Evolutionary conservation across 371 early-diverging fungal genomes (phyloP), one percentile per base, ranked within the genome.

Genomic region (Apophysomyces sp.): DNA sequence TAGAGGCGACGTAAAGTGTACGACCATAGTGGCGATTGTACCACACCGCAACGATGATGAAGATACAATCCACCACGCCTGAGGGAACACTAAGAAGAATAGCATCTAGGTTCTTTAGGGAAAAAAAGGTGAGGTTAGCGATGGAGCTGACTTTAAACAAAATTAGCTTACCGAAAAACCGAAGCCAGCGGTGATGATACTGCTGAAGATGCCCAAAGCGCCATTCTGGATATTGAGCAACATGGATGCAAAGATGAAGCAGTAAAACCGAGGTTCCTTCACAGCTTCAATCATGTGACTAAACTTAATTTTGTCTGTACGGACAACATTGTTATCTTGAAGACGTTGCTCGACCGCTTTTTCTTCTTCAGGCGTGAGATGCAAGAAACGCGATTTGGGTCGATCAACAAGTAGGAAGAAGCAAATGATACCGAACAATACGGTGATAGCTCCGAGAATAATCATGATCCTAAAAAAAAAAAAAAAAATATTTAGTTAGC

Each of bases 31-130:
- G 63, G 27, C 69, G 69, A 39, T 74, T 76, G 30, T 59, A 59
- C 69, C 71, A 76, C 26, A 74, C 61, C n/a, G 68, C 76, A 44
- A 67, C 30, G 41, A 62, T 59, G 52, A 79, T 74, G 24, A 59
- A 68, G 13, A 80, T 55, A 56, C 65, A 67, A 51, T 67, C 67
- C 29, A 58, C 61, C 6, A 68, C 66, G 57, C 77, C 77, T 6
- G 69, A 71, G 16, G 80, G 80, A 29, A 80, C 66, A 12, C 66
- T 65, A 21, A 79, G 61, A 31, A 79, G 68, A 53, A 79, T 68
- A 12, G 80, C 67, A 39, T 76, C 66, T 9, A 78, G 55, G 40
- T 63, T 61, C 67, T 67, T 44, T 28, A 36, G 15, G 4, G 21
- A 52, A 60, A 34, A 66, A 55, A 27, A 61, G 55, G 57, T 37